A percentile compares a stretch with the other conserved stretches of the same genome.
phyloP scores from a whole-genome alignment of 805 yeast species.

The Sungouiozyma intestinalis region DNA sequence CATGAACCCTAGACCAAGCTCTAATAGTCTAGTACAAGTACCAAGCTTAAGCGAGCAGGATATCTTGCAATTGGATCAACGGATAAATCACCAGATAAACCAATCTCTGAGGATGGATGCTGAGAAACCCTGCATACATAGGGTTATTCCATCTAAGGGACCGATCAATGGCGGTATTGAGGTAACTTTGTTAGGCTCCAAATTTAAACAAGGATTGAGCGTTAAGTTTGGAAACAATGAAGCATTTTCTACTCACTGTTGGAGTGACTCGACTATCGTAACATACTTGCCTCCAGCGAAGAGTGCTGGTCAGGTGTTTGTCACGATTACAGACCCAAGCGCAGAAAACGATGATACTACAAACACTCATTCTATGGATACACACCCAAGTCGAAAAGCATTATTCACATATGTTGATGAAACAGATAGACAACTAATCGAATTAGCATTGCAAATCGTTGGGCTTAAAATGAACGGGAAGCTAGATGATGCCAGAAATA shows the following conservation, averaged over 20 bases:
- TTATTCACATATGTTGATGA: conserved; percentile 90
- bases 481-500: conserved; percentile 86
- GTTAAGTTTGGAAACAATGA: conserved; percentile 80
- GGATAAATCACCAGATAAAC: neutral
- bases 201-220: conserved; percentile 70
- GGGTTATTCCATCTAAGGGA: conserved; percentile 92
- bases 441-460: conserved; percentile 89
- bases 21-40: neutral
- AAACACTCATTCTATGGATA: neutral
- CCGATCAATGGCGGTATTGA: conserved; percentile 95
- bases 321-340: conserved; percentile 54
- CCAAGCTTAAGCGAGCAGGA: neutral
- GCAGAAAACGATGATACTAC: conserved; percentile 2
- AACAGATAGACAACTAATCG: conserved; percentile 88
- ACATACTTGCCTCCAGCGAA: conserved; percentile 89
- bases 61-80: neutral
- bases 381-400: conserved; percentile 24
- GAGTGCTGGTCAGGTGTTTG: conserved; percentile 84
- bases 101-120: neutral
- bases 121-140: conserved; percentile 51
- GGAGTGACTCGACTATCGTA: conserved; percentile 91
- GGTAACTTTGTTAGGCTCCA: conserved; percentile 78
- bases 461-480: conserved; percentile 96
- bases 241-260: conserved; percentile 82
- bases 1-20: neutral